Base-by-base conservation (phyloP, 495 filamentous ascomycete species). In the Elaphomyces granulatus region DNA sequence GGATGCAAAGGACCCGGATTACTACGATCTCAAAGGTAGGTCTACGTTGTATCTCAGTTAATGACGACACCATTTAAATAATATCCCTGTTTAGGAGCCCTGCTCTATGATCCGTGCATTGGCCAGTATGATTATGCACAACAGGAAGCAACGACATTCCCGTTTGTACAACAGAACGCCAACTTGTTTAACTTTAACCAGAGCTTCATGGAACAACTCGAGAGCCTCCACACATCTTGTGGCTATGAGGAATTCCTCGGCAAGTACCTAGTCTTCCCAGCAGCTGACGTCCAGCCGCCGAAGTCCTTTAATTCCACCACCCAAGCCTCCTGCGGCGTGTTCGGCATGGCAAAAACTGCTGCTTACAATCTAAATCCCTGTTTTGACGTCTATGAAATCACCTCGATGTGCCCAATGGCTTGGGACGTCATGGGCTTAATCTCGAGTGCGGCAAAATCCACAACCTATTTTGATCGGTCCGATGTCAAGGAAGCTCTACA, bases 401-500 rank as follows among this genome's bases (percentile, higher is more conserved):
- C 55, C 43, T 55, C 57, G 23, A 67, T 61, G 42, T 60, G 64
- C 39, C 58, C 66, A 21, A 38, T 65, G 18, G 41, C 49, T 26
- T 61, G 64, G 63, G 68, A 72, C 40, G 64, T 70, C 2, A 53
- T 73, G 14, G 69, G 59, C 14, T 53, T 66, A 3, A 51, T 47
- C 32, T 68, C 67, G 43, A 26, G 45, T 9, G 57, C 68, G 4
- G 45, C 53, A 1, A 68, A 66, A 4, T 54, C 66, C 14, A 55
- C 52, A 15, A 52, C 71, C 9, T 78, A 76, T 56, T 78, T 78
- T 52, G 66, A 78, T 45, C 66, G 71, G 2, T 43, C 48, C 14
- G 72, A 77, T 41, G 73, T 78, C 16, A 68, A 77, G 47, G 43
- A 44, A n/a, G 73, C 73, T n/a, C 55, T 78, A 41, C 64, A 78